Evolutionary conservation across 23 red algal species (phyloP).

Genomic region (Agarophyton chilense): DNA sequence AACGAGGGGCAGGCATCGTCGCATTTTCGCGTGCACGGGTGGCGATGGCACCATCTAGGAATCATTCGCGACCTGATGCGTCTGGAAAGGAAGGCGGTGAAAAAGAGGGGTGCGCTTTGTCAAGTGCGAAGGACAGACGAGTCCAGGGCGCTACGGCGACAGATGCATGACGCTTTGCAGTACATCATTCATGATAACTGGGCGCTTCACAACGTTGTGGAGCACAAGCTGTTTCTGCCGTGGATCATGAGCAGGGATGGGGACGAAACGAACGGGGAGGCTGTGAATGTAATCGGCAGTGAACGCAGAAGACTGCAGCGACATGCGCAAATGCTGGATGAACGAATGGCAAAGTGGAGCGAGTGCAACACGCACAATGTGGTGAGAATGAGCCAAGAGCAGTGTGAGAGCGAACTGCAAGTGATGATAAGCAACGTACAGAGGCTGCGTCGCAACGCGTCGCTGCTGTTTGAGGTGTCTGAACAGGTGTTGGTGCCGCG

Average conservation of each 20-base stretch:
- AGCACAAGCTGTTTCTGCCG: conserved; percentile 41
- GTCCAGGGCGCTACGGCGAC: neutral
- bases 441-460: conserved; percentile 19
- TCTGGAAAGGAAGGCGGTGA: neutral
- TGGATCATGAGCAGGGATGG: conserved; percentile 10
- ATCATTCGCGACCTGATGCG: conserved; percentile 55
- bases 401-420: conserved; percentile 37
- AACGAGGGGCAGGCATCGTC: neutral
- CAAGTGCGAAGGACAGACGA: neutral
- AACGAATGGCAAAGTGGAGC: conserved; percentile 23
- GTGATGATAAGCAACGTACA: neutral
- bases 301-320: conserved; percentile 12
- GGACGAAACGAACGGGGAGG: neutral
- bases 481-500: conserved; percentile 41
- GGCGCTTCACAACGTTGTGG: conserved; percentile 53
- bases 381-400: neutral
- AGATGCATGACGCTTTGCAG: conserved; percentile 37
- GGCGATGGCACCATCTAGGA: conserved; percentile 67
- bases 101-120: conserved; percentile 1
- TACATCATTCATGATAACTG: conserved; percentile 63
- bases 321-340: conserved; percentile 25
- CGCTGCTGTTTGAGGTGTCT: conserved; percentile 17
- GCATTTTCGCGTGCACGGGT: conserved; percentile 57
- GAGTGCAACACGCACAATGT: neutral
- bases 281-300: neutral